Percentiles rank a stretch among this genome's conserved stretches.
Conservation (phyloP, 2,329 filamentous ascomycete species). For the Fusarium sp. region DNA sequence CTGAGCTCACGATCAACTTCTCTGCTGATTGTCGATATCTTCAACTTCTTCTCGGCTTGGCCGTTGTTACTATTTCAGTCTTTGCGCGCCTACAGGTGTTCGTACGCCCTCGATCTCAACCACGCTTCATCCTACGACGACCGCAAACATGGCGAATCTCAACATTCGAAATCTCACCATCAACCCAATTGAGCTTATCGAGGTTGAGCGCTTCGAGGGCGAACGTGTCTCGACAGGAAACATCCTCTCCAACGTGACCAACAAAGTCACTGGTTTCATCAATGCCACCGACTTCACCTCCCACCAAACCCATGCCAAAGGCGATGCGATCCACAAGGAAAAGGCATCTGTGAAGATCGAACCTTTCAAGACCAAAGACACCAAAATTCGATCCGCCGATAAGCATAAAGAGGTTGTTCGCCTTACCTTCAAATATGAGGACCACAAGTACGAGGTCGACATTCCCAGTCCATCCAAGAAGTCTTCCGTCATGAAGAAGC, state of each 20-base stretch:
- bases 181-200: constrained; percentile 78
- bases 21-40: not conserved
- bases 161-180: constrained; percentile 86
- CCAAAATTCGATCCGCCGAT: constrained; percentile 69
- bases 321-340: constrained; percentile 70
- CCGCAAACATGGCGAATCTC: constrained; percentile 63
- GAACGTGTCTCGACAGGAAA: constrained; percentile 57
- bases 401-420: constrained; percentile 75
- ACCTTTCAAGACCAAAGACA: constrained; percentile 73
- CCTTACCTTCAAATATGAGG: constrained; percentile 76
- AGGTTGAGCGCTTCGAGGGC: constrained; percentile 78
- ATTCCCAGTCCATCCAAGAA: constrained; percentile 72
- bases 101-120: not conserved
- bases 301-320: constrained; percentile 58
- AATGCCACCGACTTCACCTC: constrained; percentile 54
- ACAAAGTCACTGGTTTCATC: constrained; percentile 58
- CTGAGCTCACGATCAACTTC: not conserved
- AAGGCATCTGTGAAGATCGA: constrained; percentile 73
- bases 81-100: not conserved
- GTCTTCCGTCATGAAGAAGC: constrained; percentile 70
- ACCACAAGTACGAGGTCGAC: constrained; percentile 74
- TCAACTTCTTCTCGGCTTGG: not conserved
- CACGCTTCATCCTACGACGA: constrained; percentile 1
- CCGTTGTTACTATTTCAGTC: not conserved
- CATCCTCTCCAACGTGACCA: constrained; percentile 60